These are phyloP conservation scores for Danielia oregonensis DNA, from an alignment of 805 yeast genomes.

Conservation along the genomic window DNA sequence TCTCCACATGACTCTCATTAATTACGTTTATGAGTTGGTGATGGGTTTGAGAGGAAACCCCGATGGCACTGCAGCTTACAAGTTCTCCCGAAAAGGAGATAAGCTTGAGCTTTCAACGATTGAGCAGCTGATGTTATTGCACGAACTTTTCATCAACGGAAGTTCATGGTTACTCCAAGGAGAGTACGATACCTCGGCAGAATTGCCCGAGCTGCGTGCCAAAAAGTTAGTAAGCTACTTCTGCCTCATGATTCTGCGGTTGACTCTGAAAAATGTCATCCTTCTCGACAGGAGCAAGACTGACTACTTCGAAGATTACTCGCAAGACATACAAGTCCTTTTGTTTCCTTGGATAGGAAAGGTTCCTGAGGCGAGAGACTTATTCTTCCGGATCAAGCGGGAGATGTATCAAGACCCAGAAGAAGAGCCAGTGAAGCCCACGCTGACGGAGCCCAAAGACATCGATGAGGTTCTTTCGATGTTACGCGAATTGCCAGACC, in stretches of 20 bases:
- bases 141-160: conserved; percentile 61
- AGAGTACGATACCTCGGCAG: conserved; percentile 14
- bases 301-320: conserved; percentile 46
- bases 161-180: conserved; percentile 29
- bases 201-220: conserved; percentile 17
- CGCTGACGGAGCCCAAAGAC: conserved; percentile 4
- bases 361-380: conserved; percentile 57
- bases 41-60: conserved; percentile 52
- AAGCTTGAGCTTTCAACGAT: conserved; percentile 48
- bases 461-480: neutral
- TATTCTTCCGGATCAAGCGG: conserved; percentile 42
- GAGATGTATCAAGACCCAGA: conserved; percentile 6
- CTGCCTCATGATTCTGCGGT: conserved; percentile 59
- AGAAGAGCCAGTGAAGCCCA: too few relatives aligned
- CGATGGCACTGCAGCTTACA: conserved; percentile 20
- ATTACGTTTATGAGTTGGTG: conserved; percentile 60
- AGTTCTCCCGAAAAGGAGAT: conserved; percentile 56
- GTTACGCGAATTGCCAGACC: neutral
- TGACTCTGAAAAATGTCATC: conserved; percentile 44
- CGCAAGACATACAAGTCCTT: conserved; percentile 56
- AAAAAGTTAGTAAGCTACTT: conserved; percentile 48
- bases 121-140: conserved; percentile 64
- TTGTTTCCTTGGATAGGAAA: conserved; percentile 63
- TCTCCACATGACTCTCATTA: conserved; percentile 51
- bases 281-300: conserved; percentile 31